These are phyloP conservation scores for Aspergillus sp. DNA, from an alignment of 2,329 filamentous ascomycete genomes.

Conservation along the genomic window DNA sequence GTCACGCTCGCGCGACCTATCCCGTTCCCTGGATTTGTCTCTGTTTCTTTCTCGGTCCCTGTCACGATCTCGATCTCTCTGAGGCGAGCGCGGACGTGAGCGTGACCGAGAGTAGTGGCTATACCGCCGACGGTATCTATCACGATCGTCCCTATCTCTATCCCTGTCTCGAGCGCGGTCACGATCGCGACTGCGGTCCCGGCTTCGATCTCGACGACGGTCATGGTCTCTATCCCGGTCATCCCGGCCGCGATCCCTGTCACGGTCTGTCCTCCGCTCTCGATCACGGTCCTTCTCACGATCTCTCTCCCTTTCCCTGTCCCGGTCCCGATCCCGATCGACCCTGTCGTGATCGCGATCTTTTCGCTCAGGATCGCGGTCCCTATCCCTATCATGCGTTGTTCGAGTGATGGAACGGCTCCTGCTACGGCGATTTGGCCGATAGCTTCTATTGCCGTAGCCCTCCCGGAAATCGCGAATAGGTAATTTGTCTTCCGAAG, in stretches of 20 bases:
- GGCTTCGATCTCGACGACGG: constrained; percentile 21
- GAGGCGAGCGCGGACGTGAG: constrained; percentile 19
- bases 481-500: constrained; percentile 37
- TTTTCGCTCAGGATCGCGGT: constrained; percentile 30
- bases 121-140: constrained; percentile 33
- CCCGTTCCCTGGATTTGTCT: constrained; percentile 13
- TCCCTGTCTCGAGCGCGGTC: constrained; percentile 18
- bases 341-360: constrained; percentile 5
- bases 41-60: constrained; percentile 18
- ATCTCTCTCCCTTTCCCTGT: constrained; percentile 8
- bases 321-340: background rate
- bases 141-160: constrained; percentile 18
- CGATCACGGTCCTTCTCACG: constrained; percentile 3
- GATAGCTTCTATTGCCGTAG: constrained; percentile 37
- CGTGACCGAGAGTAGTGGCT: constrained; percentile 32
- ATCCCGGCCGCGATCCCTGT: constrained; percentile 17
- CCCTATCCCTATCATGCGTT: constrained; percentile 30
- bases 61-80: constrained; percentile 19
- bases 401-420: constrained; percentile 38
- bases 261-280: constrained; percentile 13
- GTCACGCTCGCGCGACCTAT: constrained; percentile 3
- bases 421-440: constrained; percentile 39
- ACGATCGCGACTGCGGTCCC: constrained; percentile 24
- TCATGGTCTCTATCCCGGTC: constrained; percentile 28
- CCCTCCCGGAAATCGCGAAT: constrained; percentile 37